Evolutionary conservation across 768 basidiomycete genomes (phyloP).

Genomic region (Collybia mongolica): DNA sequence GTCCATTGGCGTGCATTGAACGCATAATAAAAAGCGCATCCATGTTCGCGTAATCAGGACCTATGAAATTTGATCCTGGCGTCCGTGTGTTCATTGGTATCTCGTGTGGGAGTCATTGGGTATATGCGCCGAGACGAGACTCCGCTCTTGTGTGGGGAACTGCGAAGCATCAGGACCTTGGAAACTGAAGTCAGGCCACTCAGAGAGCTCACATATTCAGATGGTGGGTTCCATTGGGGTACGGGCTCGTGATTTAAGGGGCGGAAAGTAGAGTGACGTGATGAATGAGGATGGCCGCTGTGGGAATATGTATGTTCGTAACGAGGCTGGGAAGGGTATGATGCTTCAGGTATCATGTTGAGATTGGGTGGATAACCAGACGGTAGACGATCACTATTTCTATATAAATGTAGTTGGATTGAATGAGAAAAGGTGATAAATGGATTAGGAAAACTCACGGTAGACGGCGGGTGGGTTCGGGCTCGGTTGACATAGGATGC

Average conservation of each 20-base stretch:
- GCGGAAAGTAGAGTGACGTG: slow-evolving; percentile 49
- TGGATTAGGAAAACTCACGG: slow-evolving; percentile 34
- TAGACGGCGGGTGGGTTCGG: slow-evolving; percentile 43
- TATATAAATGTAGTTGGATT: slow-evolving; percentile 3
- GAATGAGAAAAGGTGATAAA: background rate
- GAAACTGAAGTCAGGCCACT: background rate
- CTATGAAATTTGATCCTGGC: too few relatives aligned
- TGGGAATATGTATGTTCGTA: slow-evolving; percentile 52
- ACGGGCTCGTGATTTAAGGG: slow-evolving; percentile 47
- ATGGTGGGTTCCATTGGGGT: slow-evolving; percentile 55
- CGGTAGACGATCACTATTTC: slow-evolving; percentile 30
- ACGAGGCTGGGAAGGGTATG: slow-evolving; percentile 50
- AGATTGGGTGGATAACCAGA: slow-evolving; percentile 47
- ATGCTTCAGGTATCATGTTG: slow-evolving; percentile 59
- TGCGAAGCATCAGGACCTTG: slow-evolving; percentile 14
- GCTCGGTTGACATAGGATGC: slow-evolving; percentile 43
- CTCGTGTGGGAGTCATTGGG: slow-evolving; percentile 41
- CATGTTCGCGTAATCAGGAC: too few relatives aligned
- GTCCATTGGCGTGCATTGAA: too few relatives aligned
- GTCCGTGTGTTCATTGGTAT: slow-evolving; percentile 32
- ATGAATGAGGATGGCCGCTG: slow-evolving; percentile 24
- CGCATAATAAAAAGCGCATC: too few relatives aligned
- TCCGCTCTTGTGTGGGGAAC: slow-evolving; percentile 31
- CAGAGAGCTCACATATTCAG: slow-evolving; percentile 58
- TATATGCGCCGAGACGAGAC: slow-evolving; percentile 32